Evolutionary conservation across 2,329 filamentous ascomycete genomes (phyloP).

Genomic region (Monosporascus sp.): DNA sequence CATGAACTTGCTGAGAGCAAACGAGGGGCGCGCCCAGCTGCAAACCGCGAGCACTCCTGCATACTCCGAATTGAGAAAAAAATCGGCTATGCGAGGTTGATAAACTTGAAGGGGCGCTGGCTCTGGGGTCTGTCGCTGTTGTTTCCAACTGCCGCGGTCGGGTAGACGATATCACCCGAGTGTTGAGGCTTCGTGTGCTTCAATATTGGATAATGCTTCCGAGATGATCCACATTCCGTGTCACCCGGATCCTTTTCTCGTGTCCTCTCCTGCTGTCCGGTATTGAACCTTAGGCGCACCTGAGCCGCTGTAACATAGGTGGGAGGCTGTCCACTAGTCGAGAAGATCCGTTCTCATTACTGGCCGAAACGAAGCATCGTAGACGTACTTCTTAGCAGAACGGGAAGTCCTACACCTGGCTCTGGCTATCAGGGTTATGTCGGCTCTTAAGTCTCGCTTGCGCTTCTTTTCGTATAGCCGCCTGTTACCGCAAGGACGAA

Average conservation of each 20-base stretch:
- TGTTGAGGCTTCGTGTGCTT: background rate
- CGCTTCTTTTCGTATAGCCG: background rate
- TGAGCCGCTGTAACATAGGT: background rate
- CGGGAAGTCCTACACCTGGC: background rate
- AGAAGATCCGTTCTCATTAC: background rate
- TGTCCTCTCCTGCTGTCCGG: background rate
- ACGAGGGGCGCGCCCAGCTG: background rate
- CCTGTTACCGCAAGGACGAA: background rate
- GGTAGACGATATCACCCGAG: background rate
- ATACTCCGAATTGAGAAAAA: background rate
- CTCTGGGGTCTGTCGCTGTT: background rate
- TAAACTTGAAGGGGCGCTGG: background rate
- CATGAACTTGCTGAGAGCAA: background rate
- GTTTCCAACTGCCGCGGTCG: background rate
- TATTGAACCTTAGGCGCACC: background rate
- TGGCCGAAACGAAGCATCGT: background rate
- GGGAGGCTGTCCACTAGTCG: background rate
- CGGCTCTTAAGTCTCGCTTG: background rate
- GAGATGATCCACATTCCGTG: background rate
- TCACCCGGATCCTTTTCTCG: background rate
- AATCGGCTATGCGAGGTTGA: background rate
- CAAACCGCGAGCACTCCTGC: background rate
- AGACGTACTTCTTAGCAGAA: background rate
- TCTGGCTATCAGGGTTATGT: background rate
- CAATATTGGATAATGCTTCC: background rate